Base-by-base conservation (phyloP, 768 basidiomycete species). In the Rhodotorula taiwanensis region DNA sequence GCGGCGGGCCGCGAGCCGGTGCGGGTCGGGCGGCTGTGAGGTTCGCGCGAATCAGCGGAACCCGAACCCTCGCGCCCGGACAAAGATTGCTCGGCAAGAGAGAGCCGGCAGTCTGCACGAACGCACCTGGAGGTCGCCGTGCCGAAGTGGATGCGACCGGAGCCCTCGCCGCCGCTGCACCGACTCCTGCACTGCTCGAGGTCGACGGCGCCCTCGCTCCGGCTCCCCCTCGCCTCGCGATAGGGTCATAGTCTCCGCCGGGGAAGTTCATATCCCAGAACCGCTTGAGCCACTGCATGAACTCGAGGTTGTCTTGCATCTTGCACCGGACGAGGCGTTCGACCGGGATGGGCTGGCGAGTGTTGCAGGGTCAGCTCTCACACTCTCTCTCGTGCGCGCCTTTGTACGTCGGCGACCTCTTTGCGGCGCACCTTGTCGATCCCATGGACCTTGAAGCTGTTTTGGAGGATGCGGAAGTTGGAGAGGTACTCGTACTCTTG, bases 221-320 rank as follows among this genome's bases (percentile, higher is more conserved):
- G 0, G 39, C 51, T 0, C 52, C 69, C 36, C 54, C 48, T 7
- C 64, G 55, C 39, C 66, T 36, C 7, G 45, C 59, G 0, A 85
- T 83, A 2, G 95, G 79, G 74, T 97, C 91, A 73, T 98, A 98
- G 10, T 80, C 83, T 61, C 87, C 84, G 5, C 92, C 94, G 23
- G 85, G 83, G 74, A 85, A 92, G 79, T 93, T 90, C 31, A 83
- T 77, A 72, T 98, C 92, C 94, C 95, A 98, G 77, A 86, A 97
- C 28, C 87, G 86, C 74, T 91, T 91, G 72, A 89, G 82, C 94
- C 94, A 99, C 77, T 99, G 95, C 60, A 93, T 76, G 79, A 99
- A 98, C 74, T 99, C 95, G 70, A 99, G 85, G 76, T 99, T 99
- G 77, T 98, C 95, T 77, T 88, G 94, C 93, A 98, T 98, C 80